Conservation (phyloP, 768 basidiomycete species). For the Gyrodon lividus region DNA sequence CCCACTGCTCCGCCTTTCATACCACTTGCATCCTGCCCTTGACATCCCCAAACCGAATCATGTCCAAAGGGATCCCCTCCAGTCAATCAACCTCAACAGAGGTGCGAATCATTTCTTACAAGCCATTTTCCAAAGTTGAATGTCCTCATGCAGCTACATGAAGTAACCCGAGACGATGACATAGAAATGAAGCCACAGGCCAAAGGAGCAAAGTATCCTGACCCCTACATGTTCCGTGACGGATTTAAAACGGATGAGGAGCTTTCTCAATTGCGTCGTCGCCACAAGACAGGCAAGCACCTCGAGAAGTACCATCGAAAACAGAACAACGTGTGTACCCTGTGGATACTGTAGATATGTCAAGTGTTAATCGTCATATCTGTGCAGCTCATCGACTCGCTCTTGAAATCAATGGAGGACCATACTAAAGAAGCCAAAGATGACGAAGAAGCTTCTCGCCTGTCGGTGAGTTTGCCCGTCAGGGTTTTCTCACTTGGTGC, state of each 20-base stretch:
- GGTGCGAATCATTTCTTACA: slow-evolving; percentile 2
- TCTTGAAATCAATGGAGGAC: slow-evolving; percentile 89
- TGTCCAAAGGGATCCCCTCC: background rate
- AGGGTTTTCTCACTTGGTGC: background rate
- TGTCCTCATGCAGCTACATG: background rate
- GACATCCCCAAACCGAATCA: background rate
- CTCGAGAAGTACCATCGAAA: slow-evolving; percentile 65
- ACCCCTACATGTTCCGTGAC: slow-evolving; percentile 67
- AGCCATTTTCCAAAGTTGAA: background rate
- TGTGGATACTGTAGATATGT: background rate
- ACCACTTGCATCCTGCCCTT: background rate
- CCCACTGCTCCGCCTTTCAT: too few species aligned
- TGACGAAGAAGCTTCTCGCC: slow-evolving; percentile 62
- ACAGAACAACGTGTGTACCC: slow-evolving; percentile 64
- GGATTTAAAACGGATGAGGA: slow-evolving; percentile 63
- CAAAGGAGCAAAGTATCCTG: slow-evolving; percentile 37
- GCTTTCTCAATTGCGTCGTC: slow-evolving; percentile 57
- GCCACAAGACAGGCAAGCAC: slow-evolving; percentile 56
- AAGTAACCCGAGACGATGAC: slow-evolving; percentile 11
- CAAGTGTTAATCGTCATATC: background rate
- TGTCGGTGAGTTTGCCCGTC: slow-evolving; percentile 50
- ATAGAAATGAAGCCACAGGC: slow-evolving; percentile 42
- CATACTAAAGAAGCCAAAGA: slow-evolving; percentile 80
- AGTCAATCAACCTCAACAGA: slow-evolving; percentile 5
- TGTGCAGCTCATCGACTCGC: slow-evolving; percentile 74